These are phyloP conservation scores for Lactifluus subvellereus DNA, from an alignment of 768 basidiomycete genomes.

Conservation along the genomic window DNA sequence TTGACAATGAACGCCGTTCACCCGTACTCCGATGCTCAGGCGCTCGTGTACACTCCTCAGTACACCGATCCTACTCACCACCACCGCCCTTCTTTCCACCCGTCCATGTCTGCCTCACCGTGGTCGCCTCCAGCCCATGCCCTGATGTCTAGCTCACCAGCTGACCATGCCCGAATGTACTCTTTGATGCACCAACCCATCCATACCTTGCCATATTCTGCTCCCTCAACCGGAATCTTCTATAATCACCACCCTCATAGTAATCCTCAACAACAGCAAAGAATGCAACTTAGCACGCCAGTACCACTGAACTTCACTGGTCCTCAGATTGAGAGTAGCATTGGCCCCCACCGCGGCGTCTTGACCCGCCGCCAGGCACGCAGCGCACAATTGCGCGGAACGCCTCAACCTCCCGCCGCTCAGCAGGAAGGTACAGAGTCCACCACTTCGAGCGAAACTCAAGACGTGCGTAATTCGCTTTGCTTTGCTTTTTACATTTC, in stretches of 20 bases:
- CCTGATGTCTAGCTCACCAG: constrained; percentile 21
- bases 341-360: constrained; percentile 23
- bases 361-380: constrained; percentile 24
- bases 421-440: constrained; percentile 14
- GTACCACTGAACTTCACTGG: constrained; percentile 20
- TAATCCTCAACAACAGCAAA: constrained; percentile 12
- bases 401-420: constrained; percentile 1
- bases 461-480: constrained; percentile 18
- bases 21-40: constrained; percentile 21
- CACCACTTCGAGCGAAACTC: constrained; percentile 11
- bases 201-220: constrained; percentile 25
- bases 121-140: constrained; percentile 27
- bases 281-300: constrained; percentile 17
- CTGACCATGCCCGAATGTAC: constrained; percentile 25
- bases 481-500: constrained; percentile 1
- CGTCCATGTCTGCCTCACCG: constrained; percentile 20
- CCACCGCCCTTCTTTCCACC: constrained; percentile 22
- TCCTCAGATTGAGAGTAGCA: constrained; percentile 22
- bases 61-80: constrained; percentile 24
- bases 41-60: constrained; percentile 20
- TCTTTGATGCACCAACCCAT: constrained; percentile 26
- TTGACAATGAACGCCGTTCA: constrained; percentile 23
- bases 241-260: constrained; percentile 20
- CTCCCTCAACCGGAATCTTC: constrained; percentile 21
- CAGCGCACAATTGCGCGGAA: constrained; percentile 18